Evolutionary conservation across 495 filamentous ascomycete genomes (phyloP).

Genomic region (Daldinia grandis): DNA sequence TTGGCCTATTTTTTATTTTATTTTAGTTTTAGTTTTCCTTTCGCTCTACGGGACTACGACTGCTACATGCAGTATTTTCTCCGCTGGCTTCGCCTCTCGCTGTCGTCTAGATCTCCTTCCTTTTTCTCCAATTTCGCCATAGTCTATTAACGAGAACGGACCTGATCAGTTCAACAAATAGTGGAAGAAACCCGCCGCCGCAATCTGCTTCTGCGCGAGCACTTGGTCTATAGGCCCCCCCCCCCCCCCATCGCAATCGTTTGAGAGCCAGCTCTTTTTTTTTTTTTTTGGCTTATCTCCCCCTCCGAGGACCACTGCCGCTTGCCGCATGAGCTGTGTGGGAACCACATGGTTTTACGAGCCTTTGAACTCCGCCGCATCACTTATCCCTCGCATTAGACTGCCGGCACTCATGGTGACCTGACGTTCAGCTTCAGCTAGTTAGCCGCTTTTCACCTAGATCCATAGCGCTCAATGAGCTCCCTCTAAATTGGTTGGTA

Average conservation of each 20-base stretch:
- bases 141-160: constrained; percentile 25
- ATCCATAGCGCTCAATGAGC: constrained; percentile 20
- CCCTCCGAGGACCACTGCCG: constrained; percentile 35
- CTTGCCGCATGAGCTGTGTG: constrained; percentile 31
- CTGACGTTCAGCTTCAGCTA: constrained; percentile 18
- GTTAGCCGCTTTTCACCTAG: constrained; percentile 14
- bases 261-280: constrained; percentile 26
- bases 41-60: constrained; percentile 17
- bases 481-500: constrained; percentile 31
- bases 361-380: constrained; percentile 27
- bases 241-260: constrained; percentile 33
- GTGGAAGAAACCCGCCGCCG: constrained; percentile 15
- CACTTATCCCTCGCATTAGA: constrained; percentile 35
- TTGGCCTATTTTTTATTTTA: constrained; percentile 26
- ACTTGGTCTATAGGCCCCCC: constrained; percentile 3
- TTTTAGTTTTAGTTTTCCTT: constrained; percentile 10
- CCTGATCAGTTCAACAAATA: constrained; percentile 21
- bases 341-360: constrained; percentile 37
- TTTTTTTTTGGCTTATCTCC: constrained; percentile 6
- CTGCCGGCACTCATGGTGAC: constrained; percentile 28
- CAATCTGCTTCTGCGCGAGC: constrained; percentile 15
- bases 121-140: constrained; percentile 27
- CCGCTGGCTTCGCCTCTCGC: constrained; percentile 31
- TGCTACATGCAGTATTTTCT: constrained; percentile 31
- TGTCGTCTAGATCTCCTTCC: constrained; percentile 33